Evolutionary conservation across 2,329 filamentous ascomycete genomes (phyloP).

Genomic region (Alternaria solani): DNA sequence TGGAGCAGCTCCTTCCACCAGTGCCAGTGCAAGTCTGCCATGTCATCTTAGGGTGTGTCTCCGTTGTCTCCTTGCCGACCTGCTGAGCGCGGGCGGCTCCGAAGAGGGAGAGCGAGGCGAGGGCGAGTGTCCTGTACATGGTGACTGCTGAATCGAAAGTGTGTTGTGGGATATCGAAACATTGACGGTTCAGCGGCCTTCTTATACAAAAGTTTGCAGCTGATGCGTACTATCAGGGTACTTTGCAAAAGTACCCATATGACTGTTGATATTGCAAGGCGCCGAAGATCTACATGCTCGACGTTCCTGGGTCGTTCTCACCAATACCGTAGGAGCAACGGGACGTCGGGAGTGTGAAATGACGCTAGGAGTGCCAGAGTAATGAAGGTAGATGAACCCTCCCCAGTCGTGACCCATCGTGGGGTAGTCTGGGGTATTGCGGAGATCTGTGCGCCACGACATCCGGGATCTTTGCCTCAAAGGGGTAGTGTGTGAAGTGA

Average conservation of each 20-base stretch:
- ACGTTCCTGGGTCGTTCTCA: slow-evolving; percentile 21
- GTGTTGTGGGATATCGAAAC: slow-evolving; percentile 38
- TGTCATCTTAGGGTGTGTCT: slow-evolving; percentile 53
- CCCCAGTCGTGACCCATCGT: slow-evolving; percentile 27
- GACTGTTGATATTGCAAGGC: slow-evolving; percentile 27
- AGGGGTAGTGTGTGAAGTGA: slow-evolving; percentile 30
- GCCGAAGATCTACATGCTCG: slow-evolving; percentile 26
- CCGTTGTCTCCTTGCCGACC: slow-evolving; percentile 51
- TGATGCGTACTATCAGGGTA: slow-evolving; percentile 17
- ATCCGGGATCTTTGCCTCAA: slow-evolving; percentile 35
- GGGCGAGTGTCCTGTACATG: slow-evolving; percentile 52
- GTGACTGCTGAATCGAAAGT: slow-evolving; percentile 39
- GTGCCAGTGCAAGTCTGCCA: slow-evolving; percentile 53
- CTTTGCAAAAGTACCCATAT: slow-evolving; percentile 28
- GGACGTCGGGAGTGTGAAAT: slow-evolving; percentile 42
- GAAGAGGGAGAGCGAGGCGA: slow-evolving; percentile 52
- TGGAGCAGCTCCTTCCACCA: slow-evolving; percentile 51
- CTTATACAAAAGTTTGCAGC: slow-evolving; percentile 39
- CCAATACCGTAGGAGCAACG: slow-evolving; percentile 39
- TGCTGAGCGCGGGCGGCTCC: slow-evolving; percentile 54
- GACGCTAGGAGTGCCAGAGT: slow-evolving; percentile 28
- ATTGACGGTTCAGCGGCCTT: slow-evolving; percentile 12
- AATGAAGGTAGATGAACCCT: slow-evolving; percentile 50
- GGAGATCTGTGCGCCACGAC: slow-evolving; percentile 40
- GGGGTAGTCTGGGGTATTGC: slow-evolving; percentile 46